Evolutionary conservation across 2,329 filamentous ascomycete genomes (phyloP).

Genomic region (Colletotrichum costaricense): DNA sequence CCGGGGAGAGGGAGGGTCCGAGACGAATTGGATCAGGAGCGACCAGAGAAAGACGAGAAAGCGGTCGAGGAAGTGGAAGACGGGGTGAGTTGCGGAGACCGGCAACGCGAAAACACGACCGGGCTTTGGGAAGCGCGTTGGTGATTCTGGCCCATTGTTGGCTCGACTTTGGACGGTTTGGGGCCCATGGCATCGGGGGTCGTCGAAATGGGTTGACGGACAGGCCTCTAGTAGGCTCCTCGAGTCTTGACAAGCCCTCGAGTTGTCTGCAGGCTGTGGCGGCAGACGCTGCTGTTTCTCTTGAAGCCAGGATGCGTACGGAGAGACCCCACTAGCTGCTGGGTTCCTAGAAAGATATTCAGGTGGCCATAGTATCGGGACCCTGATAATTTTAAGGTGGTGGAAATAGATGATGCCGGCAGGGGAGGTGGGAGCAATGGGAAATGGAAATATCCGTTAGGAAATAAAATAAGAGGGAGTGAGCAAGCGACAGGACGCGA

Average conservation of each 20-base stretch:
- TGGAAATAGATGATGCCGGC: constrained; percentile 32
- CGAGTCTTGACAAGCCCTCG: neutral
- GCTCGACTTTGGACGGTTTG: constrained; percentile 10
- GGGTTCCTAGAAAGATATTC: constrained; percentile 33
- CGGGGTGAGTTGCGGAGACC: constrained; percentile 23
- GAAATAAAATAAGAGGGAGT: neutral
- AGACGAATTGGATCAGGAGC: constrained; percentile 2
- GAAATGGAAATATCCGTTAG: constrained; percentile 20
- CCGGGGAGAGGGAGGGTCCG: constrained; percentile 17
- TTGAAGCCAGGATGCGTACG: constrained; percentile 13
- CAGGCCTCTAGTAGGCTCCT: neutral
- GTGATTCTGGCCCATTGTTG: constrained; percentile 26
- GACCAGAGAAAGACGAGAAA: neutral
- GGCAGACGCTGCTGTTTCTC: constrained; percentile 5
- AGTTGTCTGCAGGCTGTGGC: neutral
- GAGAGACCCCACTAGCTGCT: constrained; percentile 22
- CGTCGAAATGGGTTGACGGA: constrained; percentile 13
- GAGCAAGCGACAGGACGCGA: constrained; percentile 7
- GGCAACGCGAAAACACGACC: constrained; percentile 8
- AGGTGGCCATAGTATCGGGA: constrained; percentile 34
- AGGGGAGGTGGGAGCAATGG: constrained; percentile 15
- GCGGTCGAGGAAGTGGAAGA: constrained; percentile 17
- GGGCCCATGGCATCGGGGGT: constrained; percentile 2
- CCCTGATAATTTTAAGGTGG: constrained; percentile 34
- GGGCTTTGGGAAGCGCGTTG: constrained; percentile 12